phyloP scores from a whole-genome alignment of 441 rosid genomes.

The Aquilaria agallochum region DNA sequence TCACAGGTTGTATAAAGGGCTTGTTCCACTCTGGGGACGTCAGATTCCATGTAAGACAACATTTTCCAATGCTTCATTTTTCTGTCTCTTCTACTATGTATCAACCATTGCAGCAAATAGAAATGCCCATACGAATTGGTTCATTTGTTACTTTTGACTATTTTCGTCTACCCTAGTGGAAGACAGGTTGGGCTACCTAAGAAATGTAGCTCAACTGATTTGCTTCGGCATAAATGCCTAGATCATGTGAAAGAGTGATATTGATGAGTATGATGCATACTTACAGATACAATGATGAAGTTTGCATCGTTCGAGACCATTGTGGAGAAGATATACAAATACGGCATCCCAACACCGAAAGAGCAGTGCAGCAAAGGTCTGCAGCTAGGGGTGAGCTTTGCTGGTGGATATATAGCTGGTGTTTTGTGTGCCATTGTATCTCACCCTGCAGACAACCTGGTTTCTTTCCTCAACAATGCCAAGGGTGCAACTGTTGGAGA shows the following conservation, averaged over 20 bases:
- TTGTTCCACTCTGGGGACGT: conserved; percentile 79
- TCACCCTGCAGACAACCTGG: conserved; percentile 96
- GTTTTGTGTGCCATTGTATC: conserved; percentile 82
- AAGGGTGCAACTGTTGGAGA: conserved; percentile 86
- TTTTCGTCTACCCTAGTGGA: too few relatives aligned
- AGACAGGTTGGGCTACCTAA: too few relatives aligned
- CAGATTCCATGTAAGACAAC: conserved; percentile 70
- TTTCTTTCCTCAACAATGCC: conserved; percentile 96
- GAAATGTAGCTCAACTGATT: too few relatives aligned
- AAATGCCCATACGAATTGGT: too few relatives aligned
- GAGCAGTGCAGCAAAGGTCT: conserved; percentile 59
- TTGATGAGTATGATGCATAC: not conserved
- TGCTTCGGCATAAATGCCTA: too few relatives aligned
- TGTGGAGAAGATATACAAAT: conserved; percentile 66
- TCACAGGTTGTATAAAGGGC: conserved; percentile 59
- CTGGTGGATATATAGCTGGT: conserved; percentile 78
- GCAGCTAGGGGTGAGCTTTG: conserved; percentile 73
- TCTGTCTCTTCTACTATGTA: not conserved
- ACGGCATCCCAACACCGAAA: conserved; percentile 57
- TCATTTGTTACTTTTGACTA: too few relatives aligned
- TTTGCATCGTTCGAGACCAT: conserved; percentile 69
- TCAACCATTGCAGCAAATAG: too few relatives aligned
- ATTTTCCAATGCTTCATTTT: conserved; percentile 3
- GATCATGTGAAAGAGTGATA: too few relatives aligned
- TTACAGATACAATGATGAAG: conserved; percentile 78